Conservation (phyloP, 2,329 filamentous ascomycete species). For the Alternaria dauci region DNA sequence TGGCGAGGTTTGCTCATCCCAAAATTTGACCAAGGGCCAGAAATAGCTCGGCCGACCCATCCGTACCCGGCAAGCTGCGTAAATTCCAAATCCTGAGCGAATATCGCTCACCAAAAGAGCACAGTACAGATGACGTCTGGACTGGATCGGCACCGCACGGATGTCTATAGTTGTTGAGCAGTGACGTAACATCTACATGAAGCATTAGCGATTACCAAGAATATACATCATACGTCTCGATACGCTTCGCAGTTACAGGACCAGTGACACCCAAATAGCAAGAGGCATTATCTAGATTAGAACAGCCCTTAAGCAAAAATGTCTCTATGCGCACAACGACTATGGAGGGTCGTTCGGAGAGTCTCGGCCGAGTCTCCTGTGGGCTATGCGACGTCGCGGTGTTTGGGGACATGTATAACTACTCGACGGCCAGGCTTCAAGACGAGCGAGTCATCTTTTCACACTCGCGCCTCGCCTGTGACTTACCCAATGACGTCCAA, state of each 20-base stretch:
- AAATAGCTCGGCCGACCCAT: neutral
- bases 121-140: constrained; percentile 2
- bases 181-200: neutral
- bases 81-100: too few species aligned
- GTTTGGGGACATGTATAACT: neutral
- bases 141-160: neutral
- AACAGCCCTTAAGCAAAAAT: neutral
- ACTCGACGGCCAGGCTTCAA: neutral
- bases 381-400: neutral
- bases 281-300: neutral
- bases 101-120: neutral
- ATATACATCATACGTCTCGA: constrained; percentile 3
- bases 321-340: constrained; percentile 7
- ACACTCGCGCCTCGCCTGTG: neutral
- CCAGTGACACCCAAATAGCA: neutral
- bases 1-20: neutral
- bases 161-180: neutral
- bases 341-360: constrained; percentile 1
- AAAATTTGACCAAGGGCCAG: neutral
- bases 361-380: neutral
- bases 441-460: neutral
- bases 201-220: neutral
- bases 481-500: neutral
- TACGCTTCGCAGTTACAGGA: neutral
- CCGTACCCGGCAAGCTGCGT: neutral